A percentile compares a stretch with the other conserved stretches of the same genome.
phyloP scores from a whole-genome alignment of 148 eudicot genomes.

The Persicaria tinctoria region DNA sequence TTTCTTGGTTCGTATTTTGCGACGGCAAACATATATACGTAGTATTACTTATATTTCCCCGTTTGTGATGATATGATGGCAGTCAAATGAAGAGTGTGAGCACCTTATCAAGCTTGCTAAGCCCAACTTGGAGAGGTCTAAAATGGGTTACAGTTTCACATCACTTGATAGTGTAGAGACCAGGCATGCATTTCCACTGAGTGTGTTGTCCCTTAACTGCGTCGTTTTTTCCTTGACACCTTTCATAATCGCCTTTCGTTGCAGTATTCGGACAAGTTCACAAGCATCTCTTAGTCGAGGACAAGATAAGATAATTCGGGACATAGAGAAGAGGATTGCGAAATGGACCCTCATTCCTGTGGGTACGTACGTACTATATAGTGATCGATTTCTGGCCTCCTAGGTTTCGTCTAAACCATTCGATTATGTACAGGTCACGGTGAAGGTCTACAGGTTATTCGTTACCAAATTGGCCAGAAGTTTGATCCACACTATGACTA shows the following conservation, averaged over 20 bases:
- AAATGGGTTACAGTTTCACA: slow-evolving; percentile 62
- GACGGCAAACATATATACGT: too few relatives aligned
- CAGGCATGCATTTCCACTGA: slow-evolving; percentile 33
- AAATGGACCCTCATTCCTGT: slow-evolving; percentile 82
- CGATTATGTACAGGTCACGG: slow-evolving; percentile 55
- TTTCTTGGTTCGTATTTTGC: too few relatives aligned
- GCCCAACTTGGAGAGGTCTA: slow-evolving; percentile 82
- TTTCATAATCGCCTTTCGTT: neutral
- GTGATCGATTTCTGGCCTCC: neutral
- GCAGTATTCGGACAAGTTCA: slow-evolving; percentile 86
- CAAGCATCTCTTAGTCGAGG: slow-evolving; percentile 76
- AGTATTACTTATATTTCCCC: too few relatives aligned
- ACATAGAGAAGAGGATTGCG: slow-evolving; percentile 83
- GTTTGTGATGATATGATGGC: slow-evolving; percentile 14
- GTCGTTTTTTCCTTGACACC: neutral
- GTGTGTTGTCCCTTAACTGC: neutral
- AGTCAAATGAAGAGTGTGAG: slow-evolving; percentile 87
- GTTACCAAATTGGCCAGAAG: slow-evolving; percentile 85
- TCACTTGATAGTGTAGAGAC: slow-evolving; percentile 66
- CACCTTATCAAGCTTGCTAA: slow-evolving; percentile 71
- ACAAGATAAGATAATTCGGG: slow-evolving; percentile 54
- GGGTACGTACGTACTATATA: slow-evolving; percentile 36
- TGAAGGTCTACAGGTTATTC: slow-evolving; percentile 93
- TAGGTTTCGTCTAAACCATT: neutral
- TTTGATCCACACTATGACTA: slow-evolving; percentile 88